These are phyloP conservation scores for Fraxinus nigra DNA, from an alignment of 305 asterid species.

Conservation along the genomic window DNA sequence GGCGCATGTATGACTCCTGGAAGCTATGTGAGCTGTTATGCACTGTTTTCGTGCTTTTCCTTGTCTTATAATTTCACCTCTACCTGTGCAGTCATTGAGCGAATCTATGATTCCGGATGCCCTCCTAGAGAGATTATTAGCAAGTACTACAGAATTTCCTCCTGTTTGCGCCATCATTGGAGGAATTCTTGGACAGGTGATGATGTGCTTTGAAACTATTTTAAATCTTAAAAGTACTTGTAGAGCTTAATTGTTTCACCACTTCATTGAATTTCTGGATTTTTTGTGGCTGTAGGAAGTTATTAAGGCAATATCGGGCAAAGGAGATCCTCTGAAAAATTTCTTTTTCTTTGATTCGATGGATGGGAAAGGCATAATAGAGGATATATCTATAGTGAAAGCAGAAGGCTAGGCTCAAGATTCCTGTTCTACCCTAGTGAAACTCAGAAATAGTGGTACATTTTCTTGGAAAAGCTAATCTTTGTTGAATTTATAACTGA, in stretches of 20 bases:
- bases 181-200: conserved; percentile 94
- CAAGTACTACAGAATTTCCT: conserved; percentile 72
- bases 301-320: conserved; percentile 91
- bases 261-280: conserved; percentile 5
- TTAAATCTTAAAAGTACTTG: neutral
- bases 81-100: conserved; percentile 44
- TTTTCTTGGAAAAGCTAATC: neutral
- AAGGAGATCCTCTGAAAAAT: conserved; percentile 88
- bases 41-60: conserved; percentile 7
- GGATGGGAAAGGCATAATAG: conserved; percentile 88
- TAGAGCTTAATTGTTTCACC: neutral
- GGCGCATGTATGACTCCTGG: conserved; percentile 45
- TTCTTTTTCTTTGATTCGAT: conserved; percentile 79
- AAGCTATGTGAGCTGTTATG: neutral
- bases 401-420: conserved; percentile 3
- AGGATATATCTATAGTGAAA: conserved; percentile 51
- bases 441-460: neutral
- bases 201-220: conserved; percentile 2
- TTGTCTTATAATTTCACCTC: conserved; percentile 12
- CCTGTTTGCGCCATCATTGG: conserved; percentile 91
- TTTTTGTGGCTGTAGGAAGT: conserved; percentile 61
- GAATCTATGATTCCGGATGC: conserved; percentile 79
- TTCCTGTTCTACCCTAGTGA: neutral
- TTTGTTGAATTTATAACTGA: neutral
- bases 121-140: conserved; percentile 68